These are phyloP conservation scores for Mycotypha africana DNA, from an alignment of 371 early-diverging fungal species.

Conservation along the genomic window DNA sequence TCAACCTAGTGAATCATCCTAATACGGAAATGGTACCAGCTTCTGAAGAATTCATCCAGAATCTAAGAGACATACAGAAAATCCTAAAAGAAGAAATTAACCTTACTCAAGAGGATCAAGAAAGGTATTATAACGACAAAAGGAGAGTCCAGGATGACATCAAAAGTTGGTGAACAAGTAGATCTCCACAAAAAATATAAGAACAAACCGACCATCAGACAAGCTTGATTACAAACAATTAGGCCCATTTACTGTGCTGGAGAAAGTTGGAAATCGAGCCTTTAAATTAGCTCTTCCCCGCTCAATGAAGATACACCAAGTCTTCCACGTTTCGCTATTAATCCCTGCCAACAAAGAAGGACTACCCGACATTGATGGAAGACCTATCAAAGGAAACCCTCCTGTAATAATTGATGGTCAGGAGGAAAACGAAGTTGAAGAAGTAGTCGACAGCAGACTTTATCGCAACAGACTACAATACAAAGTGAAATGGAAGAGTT, in stretches of 20 bases:
- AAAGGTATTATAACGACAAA: too few species aligned
- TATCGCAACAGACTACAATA: constrained; percentile 18
- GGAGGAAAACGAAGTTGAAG: constrained; percentile 29
- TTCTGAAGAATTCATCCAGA: too few species aligned
- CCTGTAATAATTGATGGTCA: constrained; percentile 25
- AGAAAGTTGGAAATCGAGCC: constrained; percentile 8
- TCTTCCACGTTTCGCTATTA: constrained; percentile 29
- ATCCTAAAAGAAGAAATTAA: too few species aligned
- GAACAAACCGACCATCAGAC: constrained; percentile 8
- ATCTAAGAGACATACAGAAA: too few species aligned
- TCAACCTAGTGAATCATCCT: too few species aligned
- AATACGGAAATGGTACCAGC: too few species aligned
- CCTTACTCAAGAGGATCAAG: too few species aligned
- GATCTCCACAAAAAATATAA: constrained; percentile 14
- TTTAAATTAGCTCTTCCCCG: constrained; percentile 20
- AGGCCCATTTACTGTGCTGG: constrained; percentile 22
- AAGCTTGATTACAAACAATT: constrained; percentile 17
- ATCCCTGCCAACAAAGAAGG: constrained; percentile 3
- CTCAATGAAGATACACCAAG: constrained; percentile 25
- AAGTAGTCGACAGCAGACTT: constrained; percentile 17
- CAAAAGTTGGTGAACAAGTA: constrained; percentile 21
- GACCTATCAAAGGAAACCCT: constrained; percentile 9
- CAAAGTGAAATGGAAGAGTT: constrained; percentile 20
- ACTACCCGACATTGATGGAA: constrained; percentile 20
- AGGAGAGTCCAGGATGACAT: not conserved